Evolutionary conservation across 768 basidiomycete genomes (phyloP), one percentile per base, ranked within the genome.

Genomic region (Lactarius hengduanensis): DNA sequence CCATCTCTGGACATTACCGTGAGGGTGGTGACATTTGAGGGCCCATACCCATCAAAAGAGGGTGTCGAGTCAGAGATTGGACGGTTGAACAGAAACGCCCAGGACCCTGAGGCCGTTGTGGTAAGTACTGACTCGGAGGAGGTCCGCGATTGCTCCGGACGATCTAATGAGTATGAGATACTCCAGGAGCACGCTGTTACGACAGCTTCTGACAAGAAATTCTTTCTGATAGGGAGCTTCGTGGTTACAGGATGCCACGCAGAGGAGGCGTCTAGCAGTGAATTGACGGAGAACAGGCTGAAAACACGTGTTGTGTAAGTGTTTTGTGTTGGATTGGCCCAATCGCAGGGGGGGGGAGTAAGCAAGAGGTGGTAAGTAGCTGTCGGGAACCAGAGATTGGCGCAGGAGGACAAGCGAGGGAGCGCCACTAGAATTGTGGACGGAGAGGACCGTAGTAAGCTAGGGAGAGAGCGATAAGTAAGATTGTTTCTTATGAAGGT

Each of bases 101-200:
- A 47, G 16, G 66, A 67, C 66, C 62, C 61, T 62, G 62, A 63
- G 57, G n/a, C 20, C 34, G 5, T 58, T 59, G 62, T 34, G 62
- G 57, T 59, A 59, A 38, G 47, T 22, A 57, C n/a, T 47, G 34
- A 26, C 38, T 45, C 58, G 64, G 59, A 18, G 53, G 69, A 68
- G 59, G 67, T 69, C 66, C 62, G 60, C 63, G 67, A 64, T 65
- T 57, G 63, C 66, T 70, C 69, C 69, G 69, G 63, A 28, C 50
- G 61, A 64, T 62, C 63, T 68, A 69, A 43, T 62, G 56, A 59
- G 34, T 28, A 53, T 64, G 67, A 18, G 66, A 69, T 59, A 57
- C 36, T 58, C 34, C 45, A 62, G 58, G 50, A 34, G 63, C 67
- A 63, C 43, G 61, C 26, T 56, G 63, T 68, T 50, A 69, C 62